These are phyloP conservation scores for Cutaneotrichosporon sp. DNA, from an alignment of 1,284 basidiomycete species.

Conservation along the genomic window DNA sequence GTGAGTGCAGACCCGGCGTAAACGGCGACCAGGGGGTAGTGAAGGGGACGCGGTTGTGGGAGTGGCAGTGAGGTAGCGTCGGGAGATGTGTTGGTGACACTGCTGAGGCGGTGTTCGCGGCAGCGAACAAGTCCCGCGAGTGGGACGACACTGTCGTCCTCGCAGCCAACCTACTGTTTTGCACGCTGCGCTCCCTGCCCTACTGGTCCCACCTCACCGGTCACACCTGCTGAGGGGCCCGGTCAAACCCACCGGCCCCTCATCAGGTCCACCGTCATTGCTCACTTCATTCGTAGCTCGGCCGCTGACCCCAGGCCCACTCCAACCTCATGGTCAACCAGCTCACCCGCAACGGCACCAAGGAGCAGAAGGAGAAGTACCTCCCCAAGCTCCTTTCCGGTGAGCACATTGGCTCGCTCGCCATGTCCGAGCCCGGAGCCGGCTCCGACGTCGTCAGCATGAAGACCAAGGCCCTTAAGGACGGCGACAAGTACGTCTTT, in stretches of 20 bases:
- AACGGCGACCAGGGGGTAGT: not conserved
- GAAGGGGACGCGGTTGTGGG: not conserved
- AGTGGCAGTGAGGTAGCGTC: not conserved
- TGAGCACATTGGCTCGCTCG: conserved; percentile 77
- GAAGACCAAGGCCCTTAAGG: conserved; percentile 71
- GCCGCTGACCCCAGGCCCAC: conserved; percentile 57
- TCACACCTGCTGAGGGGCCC: not conserved
- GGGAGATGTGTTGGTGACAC: no score
- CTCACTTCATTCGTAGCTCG: not conserved
- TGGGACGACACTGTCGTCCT: no score
- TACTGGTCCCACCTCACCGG: not conserved
- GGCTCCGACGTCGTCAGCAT: conserved; percentile 93
- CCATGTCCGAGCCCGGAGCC: conserved; percentile 87
- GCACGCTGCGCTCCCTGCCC: not conserved
- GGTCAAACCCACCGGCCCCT: no score
- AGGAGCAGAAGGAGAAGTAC: conserved; percentile 77
- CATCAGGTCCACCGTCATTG: no score
- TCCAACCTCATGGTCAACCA: conserved; percentile 79
- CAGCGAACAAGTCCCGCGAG: no score
- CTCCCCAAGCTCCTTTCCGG: conserved; percentile 78
- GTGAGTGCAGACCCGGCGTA: conserved; percentile 30
- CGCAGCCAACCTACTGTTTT: no score
- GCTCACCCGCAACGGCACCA: conserved; percentile 68
- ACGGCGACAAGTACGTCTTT: conserved; percentile 63
- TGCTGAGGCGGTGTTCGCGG: no score